Base-by-base conservation (phyloP, 2,329 filamentous ascomycete genomes). In the Monosporascus sp. region DNA sequence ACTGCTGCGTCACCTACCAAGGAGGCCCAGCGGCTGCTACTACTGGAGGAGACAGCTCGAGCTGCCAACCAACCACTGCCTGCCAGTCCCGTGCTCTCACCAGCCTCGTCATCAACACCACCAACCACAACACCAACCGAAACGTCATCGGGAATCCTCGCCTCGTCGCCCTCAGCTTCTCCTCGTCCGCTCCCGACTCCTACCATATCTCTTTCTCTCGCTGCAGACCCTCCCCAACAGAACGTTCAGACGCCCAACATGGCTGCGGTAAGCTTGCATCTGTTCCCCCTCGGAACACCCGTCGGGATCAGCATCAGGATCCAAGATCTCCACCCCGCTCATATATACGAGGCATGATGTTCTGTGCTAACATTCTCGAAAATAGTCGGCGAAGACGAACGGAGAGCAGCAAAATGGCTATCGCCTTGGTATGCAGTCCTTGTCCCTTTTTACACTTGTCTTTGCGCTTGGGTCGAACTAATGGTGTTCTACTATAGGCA, bases 251-350 rank as follows among this genome's bases (percentile, higher is more conserved):
- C 70, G 65, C 65, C 68, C 73, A 79, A 72, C 63, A 83, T 83
- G 80, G 74, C 79, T 73, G 74, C 79, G 65, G 80, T 83, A 79
- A 74, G 79, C 73, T 68, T 34, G 57, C 59, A 55, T 59, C 58
- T 53, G 57, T 55, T 55, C 52, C 59, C 59, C 53, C 31, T 34
- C 31, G 31, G 11, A 14, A 34, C 5, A 34, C 11, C 31, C 4
- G 5, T 34, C 11, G 5, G 31, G 31, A 14, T 34, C 31, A 11
- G 11, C 2, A 34, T 34, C 31, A 5, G 9, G 31, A 34, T 34
- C 11, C 31, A 34, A 34, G 31, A 14, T 34, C 31, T 14, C 31
- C 31, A 5, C 31, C 11, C 4, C 31, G 31, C 31, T 14, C 31
- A 14, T 9, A 34, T 34, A 2, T 9, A 34, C 14, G 31, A 34